Evolutionary conservation across 129 eudicot genomes (phyloP), one percentile per base, ranked within the genome.

Genomic region (Escallonia rubra): DNA sequence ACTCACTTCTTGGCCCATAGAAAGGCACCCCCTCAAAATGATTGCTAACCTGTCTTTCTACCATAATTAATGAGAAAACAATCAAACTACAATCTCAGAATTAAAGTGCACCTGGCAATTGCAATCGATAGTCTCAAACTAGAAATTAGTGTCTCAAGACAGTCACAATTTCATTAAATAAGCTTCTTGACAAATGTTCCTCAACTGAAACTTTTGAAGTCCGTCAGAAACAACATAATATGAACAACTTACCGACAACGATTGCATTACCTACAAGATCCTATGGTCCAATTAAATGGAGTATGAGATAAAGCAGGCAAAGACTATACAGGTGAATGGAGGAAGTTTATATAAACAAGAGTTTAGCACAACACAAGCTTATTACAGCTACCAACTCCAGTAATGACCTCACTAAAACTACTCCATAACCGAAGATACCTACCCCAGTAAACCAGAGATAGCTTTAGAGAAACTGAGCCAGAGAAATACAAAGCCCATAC

Each of bases 1-100:
- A 78, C 64, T 84, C 86, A 42, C 84, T 77, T 76, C 82, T 82
- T 51, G 81, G 82, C 49, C 88, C 89, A 71, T 75, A 92, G 64
- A 80, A 86, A 14, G 91, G 91, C 48, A 89, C 87, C 66, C 96
- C 96, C 64, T 92, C 96, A 10, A 80, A 86, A 72, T 78, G 85
- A 72, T 73, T 76, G 44, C 91, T 83, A 43, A 59, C 79, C 23
- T 74, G 83, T 76, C 82, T 80, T 78, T 92, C 96, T 89, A 64
- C 69, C 87, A 89, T 86, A 64, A 63, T 71, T 71, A 51, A 70
- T 66, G 57, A 68, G 56, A 78, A 72, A 77, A 71, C 41, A 51
- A 80, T 78, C 78, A 80, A 75, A 65, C 61, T 8, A 51, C 10
- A 11, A 10, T 38, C 14, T 48, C 3, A 6, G 7, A 46, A 13